Percentiles rank a stretch among this genome's conserved stretches.
These are phyloP conservation scores for Fusarium torulosum DNA, from an alignment of 2,329 filamentous ascomycete species.

Conservation along the genomic window DNA sequence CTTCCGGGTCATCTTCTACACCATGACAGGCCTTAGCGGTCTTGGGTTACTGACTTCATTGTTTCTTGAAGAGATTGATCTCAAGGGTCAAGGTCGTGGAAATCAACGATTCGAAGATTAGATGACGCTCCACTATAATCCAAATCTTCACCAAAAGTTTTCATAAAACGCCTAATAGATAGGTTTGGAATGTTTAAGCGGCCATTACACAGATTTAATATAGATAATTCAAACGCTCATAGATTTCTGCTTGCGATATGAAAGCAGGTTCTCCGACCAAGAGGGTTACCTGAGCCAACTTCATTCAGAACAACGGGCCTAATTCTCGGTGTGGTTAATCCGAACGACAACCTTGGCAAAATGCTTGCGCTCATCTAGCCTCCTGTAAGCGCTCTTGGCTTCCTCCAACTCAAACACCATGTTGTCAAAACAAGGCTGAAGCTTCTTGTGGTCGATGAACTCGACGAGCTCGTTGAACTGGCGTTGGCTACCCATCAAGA, in stretches of 20 bases:
- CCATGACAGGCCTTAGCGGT: constrained; percentile 10
- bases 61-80: constrained; percentile 20
- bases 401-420: constrained; percentile 50
- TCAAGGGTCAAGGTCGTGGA: constrained; percentile 11
- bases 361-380: constrained; percentile 52
- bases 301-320: fast-evolving
- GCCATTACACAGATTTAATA: neutral
- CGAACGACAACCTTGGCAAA: constrained; percentile 54
- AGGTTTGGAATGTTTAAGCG: too few species aligned
- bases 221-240: neutral
- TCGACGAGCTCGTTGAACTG: constrained; percentile 49
- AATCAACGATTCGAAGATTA: constrained; percentile 19
- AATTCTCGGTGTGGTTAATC: constrained; percentile 35
- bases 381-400: constrained; percentile 51
- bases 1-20: constrained; percentile 16
- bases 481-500: constrained; percentile 45
- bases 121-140: neutral
- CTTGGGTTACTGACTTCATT: constrained; percentile 11
- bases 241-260: neutral
- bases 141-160: too few species aligned
- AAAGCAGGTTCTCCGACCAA: neutral
- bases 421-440: constrained; percentile 51
- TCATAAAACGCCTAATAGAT: too few species aligned
- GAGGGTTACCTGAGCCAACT: neutral
- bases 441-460: constrained; percentile 51